Base-by-base conservation (phyloP, 352 stramenopile genomes). In the Phytopythium boreale region DNA sequence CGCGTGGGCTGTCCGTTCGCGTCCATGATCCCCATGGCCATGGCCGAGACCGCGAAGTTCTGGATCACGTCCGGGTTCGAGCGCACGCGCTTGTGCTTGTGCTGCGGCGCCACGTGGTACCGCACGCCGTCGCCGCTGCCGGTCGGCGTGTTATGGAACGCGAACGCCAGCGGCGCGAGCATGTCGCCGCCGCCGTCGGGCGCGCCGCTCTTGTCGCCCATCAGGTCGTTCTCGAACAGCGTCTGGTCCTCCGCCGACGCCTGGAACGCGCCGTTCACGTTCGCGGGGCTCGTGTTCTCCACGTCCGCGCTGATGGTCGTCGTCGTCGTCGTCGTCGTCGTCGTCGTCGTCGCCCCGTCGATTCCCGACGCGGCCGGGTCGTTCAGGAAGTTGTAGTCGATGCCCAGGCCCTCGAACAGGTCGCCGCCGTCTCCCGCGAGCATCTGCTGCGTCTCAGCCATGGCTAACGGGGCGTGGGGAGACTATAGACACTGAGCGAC, bases 81-180 rank as follows among this genome's bases (percentile, higher is more conserved):
- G n/a, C 72, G 67, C 31, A 85, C 76, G 27, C 78, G 78, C 71
- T 87, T 87, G 73, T 87, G 78, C 56, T 79, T 79, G 63, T 87
- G 76, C 62, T 85, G 76, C 26, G 78, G 68, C 12, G 78, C 74
- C 37, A 75, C 65, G 53, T 68, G 76, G 64, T 85, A 87, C 46
- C 59, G 59, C 47, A 53, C 44, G 49, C 64, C 69, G 15, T 57
- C 36, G 11, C 37, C 62, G 8, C 15, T 31, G 8, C 15, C 41
- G 0, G 20, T 49, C 14, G 63, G 15, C 24, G 63, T 31, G 15
- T 47, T 39, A 49, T 76, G 67, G 43, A 81, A 81, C 15, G 70
- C 70, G 62, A 86, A 77, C 41, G 31, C 62, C 26, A 80, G 72
- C 20, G 77, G 72, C 43, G 70, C 79, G 19, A 80, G 67, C 17